Base-by-base conservation (phyloP, 257 asterid genomes). In the Salvia splendens region DNA sequence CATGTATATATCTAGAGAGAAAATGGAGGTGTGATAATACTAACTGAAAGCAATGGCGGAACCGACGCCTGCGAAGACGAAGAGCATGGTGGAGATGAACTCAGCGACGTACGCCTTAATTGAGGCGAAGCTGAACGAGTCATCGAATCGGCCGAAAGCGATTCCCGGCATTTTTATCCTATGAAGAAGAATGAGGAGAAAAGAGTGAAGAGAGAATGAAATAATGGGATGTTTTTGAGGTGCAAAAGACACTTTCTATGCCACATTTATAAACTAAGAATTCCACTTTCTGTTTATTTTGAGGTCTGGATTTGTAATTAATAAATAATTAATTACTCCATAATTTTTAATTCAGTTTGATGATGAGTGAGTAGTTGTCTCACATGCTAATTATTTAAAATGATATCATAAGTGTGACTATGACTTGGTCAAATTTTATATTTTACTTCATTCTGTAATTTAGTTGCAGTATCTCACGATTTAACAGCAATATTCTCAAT, bases 31-130 rank as follows among this genome's bases (percentile, higher is more conserved):
- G 30, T 24, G 2, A 24, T 2, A 35, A 6, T 0, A 40, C 45
- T 40, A 40, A 86, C 97, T 85, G 92, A 54, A 92, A 42, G 67
- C 67, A 0, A 92, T 86, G 88, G 98, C 96, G 49, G 98, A 92
- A 56, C 98, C 98, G 74, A 89, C 96, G 50, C 96, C 98, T 66
- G 98, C 98, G 75, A 92, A 92, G 79, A 92, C 87, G 76, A 92
- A 92, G 69, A 92, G 91, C 85, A 87, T 58, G 58, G 98, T 92
- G 81, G 98, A 92, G 87, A 89, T 92, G 92, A 92, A 89, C 79
- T 92, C 98, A 14, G 98, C 96, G 41, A 87, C 30, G 75, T 92
- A 92, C 0, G 98, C 95, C 85, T 84, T 92, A 4, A 92, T 28
- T 0, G 98, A 84, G 60, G 77, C 86, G 0, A 68, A 1, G 79